Evolutionary conservation across 352 stramenopile species (phyloP), one percentile per base, ranked within the genome.

Genomic region (Globisporangium middletonii): DNA sequence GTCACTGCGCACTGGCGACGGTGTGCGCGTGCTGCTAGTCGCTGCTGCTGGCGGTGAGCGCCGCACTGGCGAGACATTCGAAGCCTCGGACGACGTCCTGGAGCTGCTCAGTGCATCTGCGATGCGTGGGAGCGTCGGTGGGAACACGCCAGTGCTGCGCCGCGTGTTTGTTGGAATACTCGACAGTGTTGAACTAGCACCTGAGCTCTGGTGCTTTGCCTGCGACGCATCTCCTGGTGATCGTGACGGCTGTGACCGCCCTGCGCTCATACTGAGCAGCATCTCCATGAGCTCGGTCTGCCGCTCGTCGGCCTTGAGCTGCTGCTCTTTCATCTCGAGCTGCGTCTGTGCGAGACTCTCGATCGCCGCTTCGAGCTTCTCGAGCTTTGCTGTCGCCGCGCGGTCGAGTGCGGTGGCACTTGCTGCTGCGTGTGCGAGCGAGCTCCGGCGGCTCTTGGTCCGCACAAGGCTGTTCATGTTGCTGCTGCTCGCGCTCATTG

Each of bases 281-380:
- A 63, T 49, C 35, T 75, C 53, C 23, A 88, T 59, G 3, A 86
- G 59, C 53, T 80, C 65, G 1, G 52, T 59, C 47, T 84, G 69
- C 8, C 57, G 63, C 38, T 76, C 64, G n/a, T 70, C 51, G 12
- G 59, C 57, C 41, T 62, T 61, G 28, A 53, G 53, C 26, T 82
- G 65, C 15, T 81, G 67, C 37, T 83, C 66, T 30, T 77, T 72
- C 38, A 85, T 77, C 49, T 86, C 74, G 19, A 8, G 50, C 45
- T 88, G 75, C 4, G 57, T 47, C 12, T 49, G 60, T 38, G 73
- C 45, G 15, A 88, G 33, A 13, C 59, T 57, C 43, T 69, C 71
- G 30, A 88, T 69, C 15, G 63, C 74, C 5, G 63, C 58, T 56
- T 88, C 73, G 8, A 86, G 71, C 48, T 67, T 73, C 33, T 88